These are phyloP conservation scores for Pichia californica DNA, from an alignment of 805 yeast genomes.

Conservation along the genomic window DNA sequence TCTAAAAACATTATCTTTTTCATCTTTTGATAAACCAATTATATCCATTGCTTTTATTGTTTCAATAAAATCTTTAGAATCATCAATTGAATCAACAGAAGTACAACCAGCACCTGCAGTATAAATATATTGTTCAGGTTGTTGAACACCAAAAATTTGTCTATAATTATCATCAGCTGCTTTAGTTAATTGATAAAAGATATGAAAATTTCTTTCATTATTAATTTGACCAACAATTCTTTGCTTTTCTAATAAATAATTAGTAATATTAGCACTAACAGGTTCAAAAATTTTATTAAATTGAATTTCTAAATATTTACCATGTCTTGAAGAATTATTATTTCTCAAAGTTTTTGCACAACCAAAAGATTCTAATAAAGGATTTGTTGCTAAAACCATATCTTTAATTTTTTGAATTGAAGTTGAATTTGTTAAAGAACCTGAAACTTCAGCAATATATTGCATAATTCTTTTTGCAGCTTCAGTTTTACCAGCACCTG, in stretches of 20 bases:
- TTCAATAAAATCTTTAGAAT: conserved; percentile 67
- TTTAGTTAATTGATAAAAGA: conserved; percentile 92
- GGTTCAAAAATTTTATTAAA: conserved; percentile 83
- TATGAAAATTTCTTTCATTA: conserved; percentile 93
- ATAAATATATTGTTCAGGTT: conserved; percentile 87
- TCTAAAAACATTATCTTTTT: conserved; percentile 87
- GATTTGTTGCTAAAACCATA: conserved; percentile 96
- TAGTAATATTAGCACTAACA: conserved; percentile 91
- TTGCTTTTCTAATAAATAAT: conserved; percentile 88
- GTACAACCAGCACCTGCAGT: conserved; percentile 85
- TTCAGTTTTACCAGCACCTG: conserved; percentile 98
- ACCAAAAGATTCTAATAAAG: conserved; percentile 83
- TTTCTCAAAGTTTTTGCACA: conserved; percentile 90
- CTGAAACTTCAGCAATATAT: conserved; percentile 86
- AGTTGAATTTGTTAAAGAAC: conserved; percentile 52
- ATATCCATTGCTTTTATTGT: conserved; percentile 67
- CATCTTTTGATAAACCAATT: conserved; percentile 75
- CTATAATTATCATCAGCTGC: conserved; percentile 82
- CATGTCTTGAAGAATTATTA: conserved; percentile 87
- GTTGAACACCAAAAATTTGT: conserved; percentile 81
- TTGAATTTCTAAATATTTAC: conserved; percentile 86
- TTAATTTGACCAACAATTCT: conserved; percentile 93
- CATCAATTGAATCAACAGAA: conserved; percentile 81
- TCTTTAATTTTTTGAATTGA: conserved; percentile 84
- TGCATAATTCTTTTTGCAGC: conserved; percentile 98